Evolutionary conservation across 2,329 filamentous ascomycete genomes (phyloP).

Genomic region (Epichloe gansuensis): DNA sequence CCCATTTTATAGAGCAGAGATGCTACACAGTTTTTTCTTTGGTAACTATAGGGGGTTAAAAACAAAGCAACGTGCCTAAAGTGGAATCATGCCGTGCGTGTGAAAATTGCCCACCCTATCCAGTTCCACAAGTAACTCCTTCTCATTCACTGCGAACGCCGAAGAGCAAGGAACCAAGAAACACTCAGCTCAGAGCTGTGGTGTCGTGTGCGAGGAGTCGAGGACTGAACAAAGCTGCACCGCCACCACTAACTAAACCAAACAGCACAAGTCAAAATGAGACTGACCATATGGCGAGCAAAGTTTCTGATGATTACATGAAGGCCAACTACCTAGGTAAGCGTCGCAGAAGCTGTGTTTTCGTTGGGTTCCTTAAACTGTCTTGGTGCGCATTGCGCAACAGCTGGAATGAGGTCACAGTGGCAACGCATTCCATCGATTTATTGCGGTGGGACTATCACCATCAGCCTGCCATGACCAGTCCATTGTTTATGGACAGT

Average conservation of each 20-base stretch:
- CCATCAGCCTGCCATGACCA: background rate
- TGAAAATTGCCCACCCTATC: background rate
- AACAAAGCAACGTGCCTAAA: slow-evolving; percentile 8
- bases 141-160: too few relatives aligned
- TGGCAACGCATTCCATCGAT: slow-evolving; percentile 27
- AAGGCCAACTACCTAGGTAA: too few relatives aligned
- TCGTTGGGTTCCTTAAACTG: background rate
- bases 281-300: too few relatives aligned
- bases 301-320: too few relatives aligned
- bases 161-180: too few relatives aligned
- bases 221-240: too few relatives aligned
- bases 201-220: too few relatives aligned
- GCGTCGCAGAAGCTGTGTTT: too few relatives aligned
- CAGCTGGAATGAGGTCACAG: slow-evolving; percentile 23
- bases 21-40: slow-evolving; percentile 17
- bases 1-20: slow-evolving; percentile 18
- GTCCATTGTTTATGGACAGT: slow-evolving; percentile 1
- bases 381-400: slow-evolving; percentile 7
- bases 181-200: too few relatives aligned
- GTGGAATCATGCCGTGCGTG: background rate
- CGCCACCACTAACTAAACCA: too few relatives aligned
- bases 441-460: slow-evolving; percentile 12
- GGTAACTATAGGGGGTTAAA: slow-evolving; percentile 19
- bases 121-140: too few relatives aligned
- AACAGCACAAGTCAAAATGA: too few relatives aligned